A percentile compares a stretch with the other conserved stretches of the same genome.
Evolutionary conservation across 73 alveolate genomes (phyloP).

Genomic region (Paraurostyla sp.): DNA sequence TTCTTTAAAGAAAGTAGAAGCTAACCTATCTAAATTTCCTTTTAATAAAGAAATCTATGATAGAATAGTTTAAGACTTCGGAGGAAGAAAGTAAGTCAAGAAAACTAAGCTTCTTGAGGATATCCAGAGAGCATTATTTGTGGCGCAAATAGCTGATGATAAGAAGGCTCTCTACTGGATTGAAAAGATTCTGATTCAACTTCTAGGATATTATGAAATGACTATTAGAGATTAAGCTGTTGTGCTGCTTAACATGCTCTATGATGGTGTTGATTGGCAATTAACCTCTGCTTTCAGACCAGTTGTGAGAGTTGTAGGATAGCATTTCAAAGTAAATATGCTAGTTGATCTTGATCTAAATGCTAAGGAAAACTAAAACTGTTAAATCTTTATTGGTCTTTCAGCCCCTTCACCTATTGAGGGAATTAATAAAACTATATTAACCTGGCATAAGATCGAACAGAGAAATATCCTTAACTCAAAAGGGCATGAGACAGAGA

Average conservation of each 20-base stretch:
- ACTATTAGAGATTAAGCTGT: constrained; percentile 92
- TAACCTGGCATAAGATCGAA: constrained; percentile 72
- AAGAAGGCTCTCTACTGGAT: constrained; percentile 76
- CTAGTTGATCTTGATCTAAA: constrained; percentile 36
- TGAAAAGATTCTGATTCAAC: constrained; percentile 88
- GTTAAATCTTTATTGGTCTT: constrained; percentile 50
- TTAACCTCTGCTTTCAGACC: constrained; percentile 88
- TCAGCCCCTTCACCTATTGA: constrained; percentile 61
- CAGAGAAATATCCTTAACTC: constrained; percentile 23
- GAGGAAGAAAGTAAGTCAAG: constrained; percentile 13
- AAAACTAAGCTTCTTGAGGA: constrained; percentile 48
- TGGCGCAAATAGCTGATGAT: constrained; percentile 75
- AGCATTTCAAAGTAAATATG: constrained; percentile 71
- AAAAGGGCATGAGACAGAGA: constrained; percentile 62
- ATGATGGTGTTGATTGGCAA: constrained; percentile 98
- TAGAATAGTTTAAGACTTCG: constrained; percentile 42
- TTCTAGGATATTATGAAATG: constrained; percentile 88
- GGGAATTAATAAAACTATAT: constrained; percentile 53
- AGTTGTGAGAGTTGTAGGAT: constrained; percentile 87
- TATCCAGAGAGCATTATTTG: constrained; percentile 52
- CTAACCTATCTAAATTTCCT: constrained; percentile 11
- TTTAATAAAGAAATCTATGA: constrained; percentile 43
- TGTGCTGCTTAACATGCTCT: constrained; percentile 91
- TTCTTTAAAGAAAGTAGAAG: constrained; percentile 16
- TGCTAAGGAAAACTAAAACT: background rate